phyloP scores from a whole-genome alignment of 805 yeast genomes.

The Zygosaccharomyces rouxii region DNA sequence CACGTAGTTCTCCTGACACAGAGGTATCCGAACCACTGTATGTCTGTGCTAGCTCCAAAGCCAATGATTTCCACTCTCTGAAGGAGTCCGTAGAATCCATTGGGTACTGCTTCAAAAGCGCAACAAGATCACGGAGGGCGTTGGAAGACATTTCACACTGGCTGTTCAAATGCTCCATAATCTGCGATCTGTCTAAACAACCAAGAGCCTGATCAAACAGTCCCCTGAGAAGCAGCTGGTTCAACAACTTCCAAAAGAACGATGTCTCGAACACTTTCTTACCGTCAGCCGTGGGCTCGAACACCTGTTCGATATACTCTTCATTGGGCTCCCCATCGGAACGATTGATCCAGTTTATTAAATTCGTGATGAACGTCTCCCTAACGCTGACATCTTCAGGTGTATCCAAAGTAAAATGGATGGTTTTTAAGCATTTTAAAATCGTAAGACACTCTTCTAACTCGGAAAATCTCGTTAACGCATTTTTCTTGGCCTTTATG shows the following conservation, averaged over 20 bases:
- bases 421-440: slow-evolving; percentile 54
- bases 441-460: slow-evolving; percentile 47
- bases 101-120: slow-evolving; percentile 38
- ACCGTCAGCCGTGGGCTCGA: slow-evolving; percentile 43
- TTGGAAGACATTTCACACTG: slow-evolving; percentile 26
- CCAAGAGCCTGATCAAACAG: slow-evolving; percentile 49
- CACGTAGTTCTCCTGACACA: slow-evolving; percentile 27
- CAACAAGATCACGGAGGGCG: slow-evolving; percentile 34
- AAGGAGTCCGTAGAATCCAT: slow-evolving; percentile 30
- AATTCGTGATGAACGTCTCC: slow-evolving; percentile 40
- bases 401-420: slow-evolving; percentile 34
- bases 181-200: slow-evolving; percentile 28
- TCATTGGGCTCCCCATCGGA: slow-evolving; percentile 64
- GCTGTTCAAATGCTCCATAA: slow-evolving; percentile 17
- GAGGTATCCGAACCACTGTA: slow-evolving; percentile 25
- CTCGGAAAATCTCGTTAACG: slow-evolving; percentile 33
- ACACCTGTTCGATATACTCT: slow-evolving; percentile 41
- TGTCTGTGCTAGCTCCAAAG: slow-evolving; percentile 25
- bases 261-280: slow-evolving; percentile 37
- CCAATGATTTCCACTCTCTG: slow-evolving; percentile 38
- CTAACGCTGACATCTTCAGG: slow-evolving; percentile 32
- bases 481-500: slow-evolving; percentile 30
- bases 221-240: slow-evolving; percentile 58
- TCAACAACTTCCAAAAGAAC: slow-evolving; percentile 59
- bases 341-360: slow-evolving; percentile 62